Base-by-base conservation (phyloP, 768 basidiomycete genomes). In the Leucosporidium scottii region DNA sequence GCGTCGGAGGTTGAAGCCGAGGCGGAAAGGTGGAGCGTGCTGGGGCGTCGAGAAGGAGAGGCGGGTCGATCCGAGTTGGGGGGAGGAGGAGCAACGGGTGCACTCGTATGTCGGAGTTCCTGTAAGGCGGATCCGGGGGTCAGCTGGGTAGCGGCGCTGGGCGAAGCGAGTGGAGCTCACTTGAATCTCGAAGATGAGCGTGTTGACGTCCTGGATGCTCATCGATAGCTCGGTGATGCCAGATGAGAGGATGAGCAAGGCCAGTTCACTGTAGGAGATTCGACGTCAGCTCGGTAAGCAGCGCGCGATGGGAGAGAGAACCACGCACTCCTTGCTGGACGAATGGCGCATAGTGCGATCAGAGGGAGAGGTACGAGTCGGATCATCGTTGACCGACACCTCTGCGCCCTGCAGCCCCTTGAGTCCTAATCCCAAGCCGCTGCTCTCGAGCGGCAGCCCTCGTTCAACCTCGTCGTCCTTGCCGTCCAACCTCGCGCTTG, bases 121-220 rank as follows among this genome's bases (percentile, higher is more conserved):
- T 75, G 64, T 47, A 31, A 2, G 7, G 39, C 15, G 13, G 2
- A 12, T n/a, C 12, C n/a, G n/a, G 57, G 18, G 4, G 23, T 53
- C n/a, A 27, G 51, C 9, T 53, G 51, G 13, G 5, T 13, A 23
- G 25, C n/a, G 27, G 17, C 1, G 17, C 18, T 1, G 2, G 20
- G n/a, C 47, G 31, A 27, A 4, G 7, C 30, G 17, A 17, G 57
- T 13, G 31, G 50, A 8, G 49, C 39, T 15, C 21, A 72, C 73
- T 55, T 75, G 74, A 25, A 75, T 69, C 60, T 72, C 69, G 58
- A 75, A 75, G 27, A 75, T 68, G 59, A 70, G 47, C 5, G 72
- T 75, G 23, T 66, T 54, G 55, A 69, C 60, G 36, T 66, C 72
- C 30, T 72, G 56, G 1, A 75, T 63, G 23, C 44, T 25, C 60